Evolutionary conservation across 2,329 filamentous ascomycete genomes (phyloP).

Genomic region (Thelonectria discophora): DNA sequence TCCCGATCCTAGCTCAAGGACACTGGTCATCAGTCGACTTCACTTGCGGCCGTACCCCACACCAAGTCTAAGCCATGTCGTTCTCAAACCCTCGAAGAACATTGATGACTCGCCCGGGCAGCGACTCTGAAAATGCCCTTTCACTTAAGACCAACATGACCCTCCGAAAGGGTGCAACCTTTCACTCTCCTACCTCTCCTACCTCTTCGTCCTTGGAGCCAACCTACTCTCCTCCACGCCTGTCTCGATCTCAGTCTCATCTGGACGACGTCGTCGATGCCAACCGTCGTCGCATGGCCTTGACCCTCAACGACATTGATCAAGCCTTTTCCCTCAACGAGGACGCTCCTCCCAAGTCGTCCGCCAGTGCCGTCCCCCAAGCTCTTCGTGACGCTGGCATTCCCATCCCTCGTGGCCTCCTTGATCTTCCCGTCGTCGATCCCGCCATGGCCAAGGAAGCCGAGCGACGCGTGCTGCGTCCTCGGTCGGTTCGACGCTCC

Average conservation of each 20-base stretch:
- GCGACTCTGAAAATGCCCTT: slow-evolving; percentile 45
- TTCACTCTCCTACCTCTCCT: slow-evolving; percentile 63
- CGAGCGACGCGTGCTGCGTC: slow-evolving; percentile 62
- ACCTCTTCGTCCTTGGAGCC: slow-evolving; percentile 50
- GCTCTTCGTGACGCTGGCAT: slow-evolving; percentile 64
- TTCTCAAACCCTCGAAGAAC: slow-evolving; percentile 59
- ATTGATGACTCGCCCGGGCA: slow-evolving; percentile 52
- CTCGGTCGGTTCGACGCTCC: slow-evolving; percentile 63
- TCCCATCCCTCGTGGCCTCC: slow-evolving; percentile 67
- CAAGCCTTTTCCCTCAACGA: slow-evolving; percentile 63
- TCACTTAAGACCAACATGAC: slow-evolving; percentile 51
- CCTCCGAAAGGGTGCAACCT: slow-evolving; percentile 77
- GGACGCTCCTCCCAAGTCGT: slow-evolving; percentile 47
- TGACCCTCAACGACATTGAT: slow-evolving; percentile 73
- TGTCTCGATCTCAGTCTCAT: slow-evolving; percentile 74
- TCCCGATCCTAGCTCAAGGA: slow-evolving; percentile 45
- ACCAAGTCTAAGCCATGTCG: slow-evolving; percentile 57
- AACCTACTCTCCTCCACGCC: slow-evolving; percentile 59
- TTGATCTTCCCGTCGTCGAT: slow-evolving; percentile 64
- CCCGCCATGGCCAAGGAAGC: slow-evolving; percentile 56
- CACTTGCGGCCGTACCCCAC: slow-evolving; percentile 41
- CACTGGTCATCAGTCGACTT: slow-evolving; percentile 43
- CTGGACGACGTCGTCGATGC: slow-evolving; percentile 78
- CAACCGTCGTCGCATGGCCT: slow-evolving; percentile 72
- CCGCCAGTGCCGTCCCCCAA: slow-evolving; percentile 44